phyloP scores from a whole-genome alignment of 352 stramenopile species.

The Pythium utonaiense region DNA sequence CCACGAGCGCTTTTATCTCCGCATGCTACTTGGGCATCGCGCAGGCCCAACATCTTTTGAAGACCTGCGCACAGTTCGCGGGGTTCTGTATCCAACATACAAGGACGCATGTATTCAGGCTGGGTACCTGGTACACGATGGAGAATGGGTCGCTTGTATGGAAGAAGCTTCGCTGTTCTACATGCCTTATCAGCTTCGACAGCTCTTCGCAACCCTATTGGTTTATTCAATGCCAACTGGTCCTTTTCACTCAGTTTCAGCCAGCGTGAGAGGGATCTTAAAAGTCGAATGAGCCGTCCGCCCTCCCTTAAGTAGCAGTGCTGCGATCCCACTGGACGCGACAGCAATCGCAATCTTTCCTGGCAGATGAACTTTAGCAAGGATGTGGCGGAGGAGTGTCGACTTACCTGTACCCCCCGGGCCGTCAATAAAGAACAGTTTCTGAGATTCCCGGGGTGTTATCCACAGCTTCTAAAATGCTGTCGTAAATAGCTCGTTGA shows the following conservation, averaged over 20 bases:
- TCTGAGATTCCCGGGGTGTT: neutral
- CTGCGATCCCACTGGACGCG: slow-evolving; percentile 32
- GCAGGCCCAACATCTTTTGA: slow-evolving; percentile 19
- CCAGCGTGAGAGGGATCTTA: too few relatives aligned
- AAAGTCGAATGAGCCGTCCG: slow-evolving; percentile 34
- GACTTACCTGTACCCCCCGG: slow-evolving; percentile 32
- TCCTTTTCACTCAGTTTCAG: too few relatives aligned
- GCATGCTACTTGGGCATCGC: slow-evolving; percentile 17
- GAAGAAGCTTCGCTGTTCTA: slow-evolving; percentile 8
- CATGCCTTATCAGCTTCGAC: slow-evolving; percentile 28
- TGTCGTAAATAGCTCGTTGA: slow-evolving; percentile 19
- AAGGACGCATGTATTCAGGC: neutral
- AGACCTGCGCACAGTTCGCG: slow-evolving; percentile 16
- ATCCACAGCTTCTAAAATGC: slow-evolving; percentile 4
- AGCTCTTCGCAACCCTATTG: slow-evolving; percentile 30
- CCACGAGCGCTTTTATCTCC: slow-evolving; percentile 25
- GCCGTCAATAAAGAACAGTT: slow-evolving; percentile 29
- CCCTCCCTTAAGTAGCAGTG: slow-evolving; percentile 25
- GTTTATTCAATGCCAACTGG: slow-evolving; percentile 11
- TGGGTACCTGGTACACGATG: slow-evolving; percentile 24
- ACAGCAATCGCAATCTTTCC: slow-evolving; percentile 24
- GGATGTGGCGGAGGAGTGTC: slow-evolving; percentile 6
- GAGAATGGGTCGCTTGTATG: slow-evolving; percentile 22
- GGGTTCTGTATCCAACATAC: slow-evolving; percentile 10
- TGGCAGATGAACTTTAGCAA: slow-evolving; percentile 20